Conservation (phyloP, 2,329 filamentous ascomycete species). For the Ascochyta lentis region DNA sequence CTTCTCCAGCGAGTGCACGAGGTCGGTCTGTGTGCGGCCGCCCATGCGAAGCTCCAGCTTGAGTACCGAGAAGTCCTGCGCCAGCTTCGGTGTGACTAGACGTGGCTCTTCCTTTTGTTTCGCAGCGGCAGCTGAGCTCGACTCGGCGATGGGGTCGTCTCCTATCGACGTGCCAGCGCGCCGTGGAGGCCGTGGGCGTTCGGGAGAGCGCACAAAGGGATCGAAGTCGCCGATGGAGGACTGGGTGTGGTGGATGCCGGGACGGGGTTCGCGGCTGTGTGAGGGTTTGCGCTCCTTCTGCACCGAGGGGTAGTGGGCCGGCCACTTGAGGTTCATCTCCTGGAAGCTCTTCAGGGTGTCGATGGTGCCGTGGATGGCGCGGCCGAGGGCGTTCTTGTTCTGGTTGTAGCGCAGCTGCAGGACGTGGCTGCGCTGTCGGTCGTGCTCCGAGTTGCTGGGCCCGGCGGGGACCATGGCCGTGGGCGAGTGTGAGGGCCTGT, state of each 20-base stretch:
- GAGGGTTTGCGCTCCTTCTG: slow-evolving; percentile 58
- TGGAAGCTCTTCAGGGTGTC: slow-evolving; percentile 84
- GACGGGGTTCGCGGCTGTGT: slow-evolving; percentile 60
- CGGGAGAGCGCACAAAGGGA: slow-evolving; percentile 47
- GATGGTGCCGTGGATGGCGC: slow-evolving; percentile 85
- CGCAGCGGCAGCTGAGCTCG: slow-evolving; percentile 72
- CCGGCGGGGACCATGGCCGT: slow-evolving; percentile 60
- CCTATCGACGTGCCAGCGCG: slow-evolving; percentile 76
- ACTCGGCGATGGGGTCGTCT: slow-evolving; percentile 67
- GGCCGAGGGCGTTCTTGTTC: slow-evolving; percentile 84
- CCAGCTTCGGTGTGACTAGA: slow-evolving; percentile 88
- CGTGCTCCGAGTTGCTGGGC: slow-evolving; percentile 62
- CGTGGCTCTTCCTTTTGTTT: slow-evolving; percentile 73
- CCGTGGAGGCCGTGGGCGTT: slow-evolving; percentile 62
- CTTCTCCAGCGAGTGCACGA: slow-evolving; percentile 95
- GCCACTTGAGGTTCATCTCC: slow-evolving; percentile 89
- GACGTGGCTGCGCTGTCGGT: slow-evolving; percentile 77
- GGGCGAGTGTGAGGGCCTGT: slow-evolving; percentile 64
- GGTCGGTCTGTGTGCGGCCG: slow-evolving; percentile 80
- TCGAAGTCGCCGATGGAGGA: slow-evolving; percentile 63
- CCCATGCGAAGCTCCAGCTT: slow-evolving; percentile 95
- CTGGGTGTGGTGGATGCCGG: slow-evolving; percentile 68
- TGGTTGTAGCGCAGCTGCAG: slow-evolving; percentile 95
- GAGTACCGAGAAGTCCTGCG: slow-evolving; percentile 92
- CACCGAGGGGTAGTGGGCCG: slow-evolving; percentile 90